Evolutionary conservation across 108 stramenopile species (phyloP).

Genomic region (Nannochloropsis granulata): DNA sequence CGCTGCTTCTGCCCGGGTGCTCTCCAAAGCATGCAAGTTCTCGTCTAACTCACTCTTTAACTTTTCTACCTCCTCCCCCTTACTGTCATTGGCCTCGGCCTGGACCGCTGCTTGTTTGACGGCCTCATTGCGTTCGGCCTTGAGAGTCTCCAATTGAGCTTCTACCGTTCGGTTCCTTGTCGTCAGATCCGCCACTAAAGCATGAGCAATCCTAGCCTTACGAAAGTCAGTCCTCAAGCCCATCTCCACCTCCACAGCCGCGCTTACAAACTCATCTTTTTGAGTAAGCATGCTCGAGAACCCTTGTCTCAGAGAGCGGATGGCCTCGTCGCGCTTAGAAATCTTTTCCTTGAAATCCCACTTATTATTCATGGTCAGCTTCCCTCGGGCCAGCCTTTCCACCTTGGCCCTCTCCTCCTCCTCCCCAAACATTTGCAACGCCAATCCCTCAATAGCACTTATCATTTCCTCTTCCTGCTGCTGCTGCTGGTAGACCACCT

Average conservation of each 20-base stretch:
- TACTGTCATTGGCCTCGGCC: background rate
- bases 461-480: background rate
- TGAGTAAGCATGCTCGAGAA: background rate
- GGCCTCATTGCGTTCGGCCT: background rate
- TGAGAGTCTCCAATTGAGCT: background rate
- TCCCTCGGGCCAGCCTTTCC: background rate
- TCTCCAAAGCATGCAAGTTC: background rate
- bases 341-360: conserved; percentile 2
- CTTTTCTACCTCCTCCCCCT: background rate
- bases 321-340: background rate
- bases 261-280: background rate
- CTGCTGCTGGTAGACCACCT: background rate
- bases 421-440: background rate
- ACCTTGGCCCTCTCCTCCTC: background rate
- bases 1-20: background rate
- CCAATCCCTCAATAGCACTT: background rate
- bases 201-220: background rate
- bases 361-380: background rate
- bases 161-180: background rate
- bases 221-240: background rate
- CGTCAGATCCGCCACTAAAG: background rate
- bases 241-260: background rate
- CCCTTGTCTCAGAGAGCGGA: background rate
- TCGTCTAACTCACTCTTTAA: background rate
- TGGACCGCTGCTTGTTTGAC: background rate